These are phyloP conservation scores for Cyphellophora europaea DNA, from an alignment of 2,329 filamentous ascomycete genomes.

Conservation along the genomic window DNA sequence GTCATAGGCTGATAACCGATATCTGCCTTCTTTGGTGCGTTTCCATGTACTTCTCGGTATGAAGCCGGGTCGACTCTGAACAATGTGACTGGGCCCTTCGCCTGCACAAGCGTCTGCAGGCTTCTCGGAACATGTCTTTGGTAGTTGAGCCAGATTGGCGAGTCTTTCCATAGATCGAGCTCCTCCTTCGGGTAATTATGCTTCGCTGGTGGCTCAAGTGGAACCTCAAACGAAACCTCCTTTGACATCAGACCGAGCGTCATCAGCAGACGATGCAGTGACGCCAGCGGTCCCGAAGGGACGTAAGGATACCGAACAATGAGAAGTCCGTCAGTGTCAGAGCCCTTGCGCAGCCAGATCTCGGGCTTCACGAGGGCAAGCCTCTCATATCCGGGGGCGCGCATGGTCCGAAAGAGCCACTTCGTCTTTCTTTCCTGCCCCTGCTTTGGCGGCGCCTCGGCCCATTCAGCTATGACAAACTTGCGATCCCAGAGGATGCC, in stretches of 20 bases:
- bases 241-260: conserved; percentile 21
- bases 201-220: conserved; percentile 38
- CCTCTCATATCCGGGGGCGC: conserved; percentile 41
- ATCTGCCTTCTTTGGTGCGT: conserved; percentile 41
- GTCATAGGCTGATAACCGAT: conserved; percentile 45
- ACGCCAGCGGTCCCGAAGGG: conserved; percentile 8
- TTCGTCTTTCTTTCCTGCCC: conserved; percentile 28
- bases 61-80: conserved; percentile 41
- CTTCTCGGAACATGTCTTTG: conserved; percentile 34
- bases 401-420: conserved; percentile 34
- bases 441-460: conserved; percentile 19
- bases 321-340: conserved; percentile 36
- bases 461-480: conserved; percentile 67
- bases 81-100: conserved; percentile 40
- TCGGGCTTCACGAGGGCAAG: conserved; percentile 60
- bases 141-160: conserved; percentile 32
- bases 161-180: conserved; percentile 49
- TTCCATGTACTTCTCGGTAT: conserved; percentile 42
- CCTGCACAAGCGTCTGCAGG: conserved; percentile 40
- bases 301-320: conserved; percentile 37
- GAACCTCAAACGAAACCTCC: conserved; percentile 41
- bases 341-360: conserved; percentile 44
- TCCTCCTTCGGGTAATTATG: conserved; percentile 36
- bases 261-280: conserved; percentile 7
- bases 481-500: conserved; percentile 74